Evolutionary conservation across 139 green algal species (phyloP), one percentile per base, ranked within the genome.

Genomic region (Eudorina sp.): DNA sequence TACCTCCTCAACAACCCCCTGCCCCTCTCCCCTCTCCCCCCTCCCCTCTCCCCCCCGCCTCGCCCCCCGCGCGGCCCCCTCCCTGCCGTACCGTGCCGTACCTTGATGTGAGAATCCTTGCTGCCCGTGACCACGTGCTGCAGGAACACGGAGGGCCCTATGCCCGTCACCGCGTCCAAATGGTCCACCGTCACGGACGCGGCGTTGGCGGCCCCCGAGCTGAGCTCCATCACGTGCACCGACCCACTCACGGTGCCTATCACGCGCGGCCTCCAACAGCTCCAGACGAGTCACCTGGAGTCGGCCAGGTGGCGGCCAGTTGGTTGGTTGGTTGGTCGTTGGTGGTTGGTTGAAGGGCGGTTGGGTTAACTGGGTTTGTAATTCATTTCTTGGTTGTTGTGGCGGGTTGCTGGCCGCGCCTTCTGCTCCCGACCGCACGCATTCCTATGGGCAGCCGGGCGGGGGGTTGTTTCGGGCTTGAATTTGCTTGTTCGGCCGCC

Each of bases 101-200:
- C 89, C 89, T 92, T 92, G 58, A 92, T 84, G 40, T 89, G 51
- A 0, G 53, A 70, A 80, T 92, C 89, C 34, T 74, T 40, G 73
- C 84, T 88, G 48, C 70, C 51, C 0, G 89, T 89, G n/a, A 92
- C 80, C 72, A 90, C 83, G 73, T 92, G 89, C 79, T 90, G 72
- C 79, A 92, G 79, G 16, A 41, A 62, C 48, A 78, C 72, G 43
- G 31, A 79, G 36, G 80, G 16, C 34, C 62, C 85, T 21, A 90
- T 51, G 23, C 89, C 89, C 73, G 80, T 87, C 1, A 92, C 72
- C 0, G 53, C 36, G 70, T 90, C 85, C 60, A 92, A 45, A 62
- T 92, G 89, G 85, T 92, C 89, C 14, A 55, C 68, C 1, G 79
- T 81, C 23, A 77, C 83, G 40, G 68, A 41, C 41, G 86, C 86